These are phyloP conservation scores for Clausena lansium DNA, from an alignment of 345 rosid genomes.

Conservation along the genomic window DNA sequence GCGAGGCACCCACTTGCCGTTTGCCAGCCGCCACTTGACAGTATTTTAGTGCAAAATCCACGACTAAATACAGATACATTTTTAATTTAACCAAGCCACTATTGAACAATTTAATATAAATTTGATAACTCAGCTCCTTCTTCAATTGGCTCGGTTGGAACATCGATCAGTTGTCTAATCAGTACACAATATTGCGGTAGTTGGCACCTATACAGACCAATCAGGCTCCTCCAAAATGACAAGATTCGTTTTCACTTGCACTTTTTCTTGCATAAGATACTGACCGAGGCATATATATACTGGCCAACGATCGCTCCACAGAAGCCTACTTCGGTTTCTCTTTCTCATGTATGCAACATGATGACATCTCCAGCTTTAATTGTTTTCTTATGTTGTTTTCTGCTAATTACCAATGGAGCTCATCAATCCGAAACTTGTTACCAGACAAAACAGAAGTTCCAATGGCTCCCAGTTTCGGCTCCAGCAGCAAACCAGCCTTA, in stretches of 20 bases:
- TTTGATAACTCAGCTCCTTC: neutral
- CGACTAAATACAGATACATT: neutral
- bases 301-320: neutral
- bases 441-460: neutral
- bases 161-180: neutral
- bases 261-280: neutral
- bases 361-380: slow-evolving; percentile 7
- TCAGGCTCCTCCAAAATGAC: neutral
- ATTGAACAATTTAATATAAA: neutral
- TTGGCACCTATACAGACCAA: neutral
- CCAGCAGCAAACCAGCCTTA: slow-evolving; percentile 23
- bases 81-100: neutral
- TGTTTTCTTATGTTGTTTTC: slow-evolving; percentile 14
- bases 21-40: neutral
- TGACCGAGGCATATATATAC: neutral
- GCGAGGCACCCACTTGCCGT: neutral
- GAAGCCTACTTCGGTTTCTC: neutral
- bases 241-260: neutral
- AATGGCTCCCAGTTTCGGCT: neutral
- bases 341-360: neutral
- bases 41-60: neutral
- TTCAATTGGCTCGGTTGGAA: neutral
- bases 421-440: slow-evolving; percentile 3
- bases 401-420: slow-evolving; percentile 15
- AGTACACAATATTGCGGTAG: neutral